Evolutionary conservation across 306 rosid species (phyloP).

Genomic region (Alnus glutinosa): DNA sequence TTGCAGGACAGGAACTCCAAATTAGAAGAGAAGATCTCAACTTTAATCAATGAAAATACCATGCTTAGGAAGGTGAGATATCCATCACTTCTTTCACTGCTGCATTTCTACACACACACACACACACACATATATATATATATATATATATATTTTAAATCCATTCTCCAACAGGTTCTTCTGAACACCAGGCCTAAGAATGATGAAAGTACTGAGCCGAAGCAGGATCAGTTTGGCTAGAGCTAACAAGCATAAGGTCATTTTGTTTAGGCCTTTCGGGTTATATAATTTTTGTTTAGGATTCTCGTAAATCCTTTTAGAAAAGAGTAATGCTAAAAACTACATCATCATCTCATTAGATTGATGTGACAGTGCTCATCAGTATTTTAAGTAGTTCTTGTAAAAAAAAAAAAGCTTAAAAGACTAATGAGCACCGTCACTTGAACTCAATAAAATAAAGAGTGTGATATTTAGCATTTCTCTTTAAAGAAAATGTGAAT

Average conservation of each 20-base stretch:
- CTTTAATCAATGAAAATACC: conserved; percentile 60
- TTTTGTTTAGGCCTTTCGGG: background rate
- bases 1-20: conserved; percentile 64
- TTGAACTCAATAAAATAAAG: too few species aligned
- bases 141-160: background rate
- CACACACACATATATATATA: background rate
- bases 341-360: too few species aligned
- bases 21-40: conserved; percentile 72
- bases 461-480: too few species aligned
- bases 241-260: conserved; percentile 9
- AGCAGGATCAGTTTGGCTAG: conserved; percentile 38
- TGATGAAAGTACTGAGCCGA: conserved; percentile 43
- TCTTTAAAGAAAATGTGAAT: background rate
- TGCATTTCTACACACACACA: background rate
- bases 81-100: background rate
- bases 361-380: too few species aligned
- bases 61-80: conserved; percentile 60
- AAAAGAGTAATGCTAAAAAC: background rate
- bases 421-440: too few species aligned
- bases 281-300: background rate
- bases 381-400: too few species aligned
- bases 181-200: conserved; percentile 58
- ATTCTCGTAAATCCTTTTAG: background rate
- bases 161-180: conserved; percentile 47
- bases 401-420: too few species aligned